Evolutionary conservation across 139 green algal genomes (phyloP), one percentile per base, ranked within the genome.

Genomic region (Picochlorum sp.): DNA sequence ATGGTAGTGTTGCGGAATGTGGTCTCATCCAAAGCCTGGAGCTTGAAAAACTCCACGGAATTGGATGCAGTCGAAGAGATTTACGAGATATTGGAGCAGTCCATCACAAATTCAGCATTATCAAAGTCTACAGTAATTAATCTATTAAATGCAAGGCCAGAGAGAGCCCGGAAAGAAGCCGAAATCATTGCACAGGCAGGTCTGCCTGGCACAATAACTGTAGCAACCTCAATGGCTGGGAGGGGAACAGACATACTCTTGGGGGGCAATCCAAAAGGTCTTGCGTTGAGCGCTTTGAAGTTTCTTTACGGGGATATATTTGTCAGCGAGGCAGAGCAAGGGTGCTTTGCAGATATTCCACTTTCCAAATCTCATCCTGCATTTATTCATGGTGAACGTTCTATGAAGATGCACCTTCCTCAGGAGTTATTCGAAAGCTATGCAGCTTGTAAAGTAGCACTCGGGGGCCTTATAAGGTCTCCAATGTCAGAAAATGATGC

Each of bases 201-300:
- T 2, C 55, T 85, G 26, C 65, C 78, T 3, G 76, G 80, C n/a
- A 74, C 78, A 34, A 65, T 93, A 18, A 94, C 85, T 37, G 85
- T 94, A 16, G 77, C 86, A 14, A 94, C 85, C 64, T 86, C 80
- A 75, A 88, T 92, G 78, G 86, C 86, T 7, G 86, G 86, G 6
- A 66, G 86, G 0, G 86, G 86, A 61, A 92, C 86, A 2, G 85
- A 94, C 74, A 90, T 94, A 50, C 60, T 91, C 2, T 68, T 94
- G 20, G 86, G 86, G 6, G 86, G 85, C n/a, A 89, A 88, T 63
- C 61, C 86, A 20, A 77, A 82, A 62, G 74, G 70, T 3, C 57
- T 81, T n/a, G 65, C 68, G 51, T 81, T 56, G 64, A 69, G 37
- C 30, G 30, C 30, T 21, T 54, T 54, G 47, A 41, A 41, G 34